Evolutionary conservation across 2,329 filamentous ascomycete genomes (phyloP).

Genomic region (Calonectria naviculata): DNA sequence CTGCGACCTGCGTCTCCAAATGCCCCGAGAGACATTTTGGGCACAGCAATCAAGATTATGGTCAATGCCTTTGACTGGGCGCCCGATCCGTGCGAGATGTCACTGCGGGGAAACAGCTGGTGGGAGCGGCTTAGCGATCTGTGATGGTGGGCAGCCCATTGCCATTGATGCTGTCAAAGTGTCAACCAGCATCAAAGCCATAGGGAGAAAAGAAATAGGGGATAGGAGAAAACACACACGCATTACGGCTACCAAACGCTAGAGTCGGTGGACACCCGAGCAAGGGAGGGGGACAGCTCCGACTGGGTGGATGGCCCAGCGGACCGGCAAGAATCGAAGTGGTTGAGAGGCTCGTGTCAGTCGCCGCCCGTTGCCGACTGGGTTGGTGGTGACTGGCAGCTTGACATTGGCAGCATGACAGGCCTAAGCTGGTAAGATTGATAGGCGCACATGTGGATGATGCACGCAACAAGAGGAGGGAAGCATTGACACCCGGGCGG

Average conservation of each 20-base stretch:
- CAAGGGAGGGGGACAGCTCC: constrained; percentile 14
- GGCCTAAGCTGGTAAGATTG: neutral
- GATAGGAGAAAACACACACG: neutral
- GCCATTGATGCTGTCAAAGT: neutral
- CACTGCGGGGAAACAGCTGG: constrained; percentile 1
- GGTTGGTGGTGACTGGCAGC: neutral
- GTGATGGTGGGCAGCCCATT: neutral
- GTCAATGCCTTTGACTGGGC: constrained; percentile 3
- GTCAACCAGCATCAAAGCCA: neutral
- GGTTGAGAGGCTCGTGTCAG: constrained; percentile 23
- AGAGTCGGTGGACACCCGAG: constrained; percentile 3
- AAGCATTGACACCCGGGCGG: neutral
- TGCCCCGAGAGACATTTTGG: constrained; percentile 14
- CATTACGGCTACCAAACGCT: constrained; percentile 7
- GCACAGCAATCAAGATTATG: constrained; percentile 1
- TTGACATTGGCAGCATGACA: constrained; percentile 11
- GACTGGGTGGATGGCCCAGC: constrained; percentile 10
- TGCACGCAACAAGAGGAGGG: neutral
- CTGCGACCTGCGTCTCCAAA: constrained; percentile 20
- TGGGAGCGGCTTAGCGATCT: neutral
- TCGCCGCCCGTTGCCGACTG: constrained; percentile 23
- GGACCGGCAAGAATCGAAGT: neutral
- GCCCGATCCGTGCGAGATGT: constrained; percentile 5
- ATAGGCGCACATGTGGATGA: neutral
- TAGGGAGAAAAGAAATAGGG: neutral